phyloP scores from a whole-genome alignment of 2,329 filamentous ascomycete genomes.

The Albifimbria verrucaria region DNA sequence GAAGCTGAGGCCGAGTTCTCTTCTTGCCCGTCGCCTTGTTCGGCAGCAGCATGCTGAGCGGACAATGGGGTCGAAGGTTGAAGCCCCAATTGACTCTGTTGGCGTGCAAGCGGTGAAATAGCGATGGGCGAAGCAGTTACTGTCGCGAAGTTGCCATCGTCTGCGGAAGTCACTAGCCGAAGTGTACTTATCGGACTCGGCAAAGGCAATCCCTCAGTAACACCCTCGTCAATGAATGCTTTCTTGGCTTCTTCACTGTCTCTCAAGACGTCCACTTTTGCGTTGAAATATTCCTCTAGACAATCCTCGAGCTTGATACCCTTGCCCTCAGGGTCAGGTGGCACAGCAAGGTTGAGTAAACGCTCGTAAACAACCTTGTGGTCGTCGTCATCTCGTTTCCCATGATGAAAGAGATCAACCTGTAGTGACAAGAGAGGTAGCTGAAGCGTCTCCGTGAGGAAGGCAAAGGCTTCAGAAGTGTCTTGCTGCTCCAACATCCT shows the following conservation, averaged over 20 bases:
- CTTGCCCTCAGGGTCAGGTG: slow-evolving; percentile 66
- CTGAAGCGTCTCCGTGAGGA: slow-evolving; percentile 87
- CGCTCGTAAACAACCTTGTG: slow-evolving; percentile 94
- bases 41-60: not conserved
- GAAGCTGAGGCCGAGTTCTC: not conserved
- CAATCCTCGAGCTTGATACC: slow-evolving; percentile 84
- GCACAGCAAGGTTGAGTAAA: slow-evolving; percentile 86
- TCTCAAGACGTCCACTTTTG: slow-evolving; percentile 81
- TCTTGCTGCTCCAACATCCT: slow-evolving; percentile 80
- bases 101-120: slow-evolving; percentile 9
- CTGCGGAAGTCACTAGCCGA: slow-evolving; percentile 29
- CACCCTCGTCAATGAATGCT: slow-evolving; percentile 24
- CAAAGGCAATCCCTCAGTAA: slow-evolving; percentile 16
- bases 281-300: slow-evolving; percentile 92
- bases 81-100: not conserved
- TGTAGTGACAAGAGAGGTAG: slow-evolving; percentile 85
- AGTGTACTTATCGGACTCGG: slow-evolving; percentile 28
- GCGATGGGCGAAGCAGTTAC: slow-evolving; percentile 29
- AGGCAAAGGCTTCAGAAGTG: slow-evolving; percentile 91
- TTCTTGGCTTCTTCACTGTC: slow-evolving; percentile 59
- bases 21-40: not conserved
- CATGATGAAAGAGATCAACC: slow-evolving; percentile 92
- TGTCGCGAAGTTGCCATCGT: slow-evolving; percentile 27
- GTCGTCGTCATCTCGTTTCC: slow-evolving; percentile 80
- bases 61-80: not conserved